Conservation (phyloP, 306 rosid genomes). For the Hylodesmum podocarpum region DNA sequence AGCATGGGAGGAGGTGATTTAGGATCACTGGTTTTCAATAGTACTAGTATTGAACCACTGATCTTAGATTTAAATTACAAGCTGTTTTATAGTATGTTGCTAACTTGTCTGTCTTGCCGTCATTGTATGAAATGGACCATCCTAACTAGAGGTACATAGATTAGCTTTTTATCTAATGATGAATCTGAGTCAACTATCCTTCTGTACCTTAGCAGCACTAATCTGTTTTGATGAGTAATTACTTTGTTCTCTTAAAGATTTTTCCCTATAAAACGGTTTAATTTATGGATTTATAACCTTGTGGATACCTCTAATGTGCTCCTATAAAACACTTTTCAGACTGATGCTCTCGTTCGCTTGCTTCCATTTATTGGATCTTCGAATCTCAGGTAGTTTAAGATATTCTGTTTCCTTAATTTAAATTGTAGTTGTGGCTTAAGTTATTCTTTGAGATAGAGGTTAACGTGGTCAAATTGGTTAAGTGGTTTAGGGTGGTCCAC, state of each 20-base stretch:
- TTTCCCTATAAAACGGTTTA: neutral
- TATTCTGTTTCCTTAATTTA: conserved; percentile 5
- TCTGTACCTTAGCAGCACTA: neutral
- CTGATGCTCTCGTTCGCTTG: conserved; percentile 87
- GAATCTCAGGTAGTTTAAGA: conserved; percentile 63
- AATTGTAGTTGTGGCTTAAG: neutral
- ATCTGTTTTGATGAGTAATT: conserved; percentile 12
- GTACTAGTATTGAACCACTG: neutral
- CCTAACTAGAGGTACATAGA: neutral
- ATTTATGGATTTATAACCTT: neutral
- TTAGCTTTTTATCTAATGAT: neutral
- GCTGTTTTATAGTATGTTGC: conserved; percentile 2
- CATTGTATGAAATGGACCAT: neutral
- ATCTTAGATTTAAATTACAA: neutral
- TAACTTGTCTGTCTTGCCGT: neutral
- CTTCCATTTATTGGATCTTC: conserved; percentile 96
- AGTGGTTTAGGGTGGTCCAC: no score
- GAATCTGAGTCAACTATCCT: neutral
- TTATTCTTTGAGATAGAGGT: neutral
- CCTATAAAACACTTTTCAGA: conserved; percentile 61
- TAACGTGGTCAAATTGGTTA: no score
- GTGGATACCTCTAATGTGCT: conserved; percentile 24
- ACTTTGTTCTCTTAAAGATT: conserved; percentile 9
- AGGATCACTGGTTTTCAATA: neutral
- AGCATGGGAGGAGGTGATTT: neutral